Percentiles rank a stretch among this genome's conserved stretches.
Conservation (phyloP, 1,284 basidiomycete species). For the Microbotryum lychnidis-dioicae region DNA sequence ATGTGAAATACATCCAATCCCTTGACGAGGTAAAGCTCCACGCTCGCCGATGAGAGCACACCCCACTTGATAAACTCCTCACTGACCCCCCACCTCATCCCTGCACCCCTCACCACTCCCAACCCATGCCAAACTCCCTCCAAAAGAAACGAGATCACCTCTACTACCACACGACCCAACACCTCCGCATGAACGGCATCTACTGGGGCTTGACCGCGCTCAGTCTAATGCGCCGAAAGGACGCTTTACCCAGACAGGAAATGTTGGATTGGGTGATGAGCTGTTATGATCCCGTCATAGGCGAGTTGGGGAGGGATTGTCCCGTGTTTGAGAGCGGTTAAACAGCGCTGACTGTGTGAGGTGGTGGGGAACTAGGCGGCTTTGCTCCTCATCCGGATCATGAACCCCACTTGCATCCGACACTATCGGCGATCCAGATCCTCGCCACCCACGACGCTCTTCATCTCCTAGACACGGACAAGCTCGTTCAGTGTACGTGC, state of each 20-base stretch:
- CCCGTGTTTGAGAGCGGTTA: background rate
- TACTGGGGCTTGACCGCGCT: constrained; percentile 94
- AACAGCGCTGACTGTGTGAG: too few species aligned
- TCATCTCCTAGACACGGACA: constrained; percentile 56
- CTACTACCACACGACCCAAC: constrained; percentile 85
- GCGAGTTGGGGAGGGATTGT: constrained; percentile 45
- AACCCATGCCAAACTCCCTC: constrained; percentile 46
- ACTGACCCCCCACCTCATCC: background rate
- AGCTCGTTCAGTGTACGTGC: constrained; percentile 64
- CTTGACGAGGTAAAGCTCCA: constrained; percentile 52
- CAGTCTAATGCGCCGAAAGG: constrained; percentile 64
- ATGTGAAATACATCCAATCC: constrained; percentile 64
- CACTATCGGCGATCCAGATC: constrained; percentile 86
- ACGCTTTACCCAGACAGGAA: constrained; percentile 70
- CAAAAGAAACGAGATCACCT: constrained; percentile 71
- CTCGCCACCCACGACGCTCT: constrained; percentile 76
- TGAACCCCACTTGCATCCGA: constrained; percentile 81
- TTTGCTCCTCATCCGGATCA: constrained; percentile 90
- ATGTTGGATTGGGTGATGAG: constrained; percentile 84
- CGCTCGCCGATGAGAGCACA: background rate
- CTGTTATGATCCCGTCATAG: constrained; percentile 85
- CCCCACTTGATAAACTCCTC: background rate
- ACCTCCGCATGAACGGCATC: constrained; percentile 88
- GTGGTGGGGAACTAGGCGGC: constrained; percentile 50
- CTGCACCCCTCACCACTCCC: background rate